phyloP scores from a whole-genome alignment of 129 eudicot species.

The Helianthus annuus region DNA sequence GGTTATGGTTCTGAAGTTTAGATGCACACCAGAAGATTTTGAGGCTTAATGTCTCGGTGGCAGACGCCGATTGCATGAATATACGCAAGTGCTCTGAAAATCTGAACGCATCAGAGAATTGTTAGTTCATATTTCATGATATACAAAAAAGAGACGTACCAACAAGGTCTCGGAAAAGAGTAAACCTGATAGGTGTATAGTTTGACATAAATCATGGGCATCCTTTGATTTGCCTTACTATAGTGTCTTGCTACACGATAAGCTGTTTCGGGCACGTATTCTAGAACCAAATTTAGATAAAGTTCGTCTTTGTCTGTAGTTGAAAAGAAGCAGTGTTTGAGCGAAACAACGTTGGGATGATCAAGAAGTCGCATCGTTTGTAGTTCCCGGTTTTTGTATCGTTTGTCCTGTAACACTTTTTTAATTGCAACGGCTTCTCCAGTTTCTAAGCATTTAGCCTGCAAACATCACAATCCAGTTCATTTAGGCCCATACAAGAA shows the following conservation, averaged over 20 bases:
- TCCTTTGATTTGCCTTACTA: conserved; percentile 74
- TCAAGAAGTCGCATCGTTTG: conserved; percentile 90
- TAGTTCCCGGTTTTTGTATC: conserved; percentile 83
- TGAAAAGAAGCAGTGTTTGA: conserved; percentile 86
- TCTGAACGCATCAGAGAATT: conserved; percentile 40
- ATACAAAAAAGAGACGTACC: conserved; percentile 2
- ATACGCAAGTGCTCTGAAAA: conserved; percentile 78
- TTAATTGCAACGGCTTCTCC: conserved; percentile 85
- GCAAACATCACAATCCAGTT: conserved; percentile 19
- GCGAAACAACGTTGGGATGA: conserved; percentile 78
- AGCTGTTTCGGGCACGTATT: conserved; percentile 84
- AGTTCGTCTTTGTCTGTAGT: conserved; percentile 84
- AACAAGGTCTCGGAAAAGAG: neutral
- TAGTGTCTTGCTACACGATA: conserved; percentile 85
- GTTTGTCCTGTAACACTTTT: conserved; percentile 81
- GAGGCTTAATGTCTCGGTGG: conserved; percentile 91
- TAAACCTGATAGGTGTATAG: conserved; percentile 82
- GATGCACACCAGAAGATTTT: conserved; percentile 65
- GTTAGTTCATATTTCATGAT: neutral
- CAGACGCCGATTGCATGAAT: conserved; percentile 76
- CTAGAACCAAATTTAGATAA: conserved; percentile 81
- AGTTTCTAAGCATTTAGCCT: conserved; percentile 88
- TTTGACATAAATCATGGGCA: conserved; percentile 84
- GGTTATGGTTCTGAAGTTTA: neutral
- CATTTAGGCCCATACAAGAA: neutral